A percentile compares a stretch with the other conserved stretches of the same genome.
Conservation (phyloP, 352 stramenopile species). For the Globisporangium okanoganense region DNA sequence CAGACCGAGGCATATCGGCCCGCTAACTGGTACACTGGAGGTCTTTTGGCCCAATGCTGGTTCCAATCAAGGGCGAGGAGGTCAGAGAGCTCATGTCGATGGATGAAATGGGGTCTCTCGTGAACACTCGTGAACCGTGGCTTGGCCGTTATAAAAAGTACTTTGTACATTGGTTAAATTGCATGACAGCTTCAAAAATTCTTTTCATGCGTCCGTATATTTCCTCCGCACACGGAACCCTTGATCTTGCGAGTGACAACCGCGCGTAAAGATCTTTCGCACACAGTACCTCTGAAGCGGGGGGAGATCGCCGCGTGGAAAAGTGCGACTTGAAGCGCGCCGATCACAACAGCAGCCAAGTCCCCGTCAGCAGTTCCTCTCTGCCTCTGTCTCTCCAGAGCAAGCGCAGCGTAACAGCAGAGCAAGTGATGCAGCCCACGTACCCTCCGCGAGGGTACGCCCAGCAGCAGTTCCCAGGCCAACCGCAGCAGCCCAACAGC, state of each 20-base stretch:
- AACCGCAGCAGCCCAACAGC: conserved; percentile 27
- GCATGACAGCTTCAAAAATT: no score
- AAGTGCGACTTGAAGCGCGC: conserved; percentile 8
- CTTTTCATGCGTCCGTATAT: neutral
- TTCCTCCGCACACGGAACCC: neutral
- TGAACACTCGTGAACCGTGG: no score
- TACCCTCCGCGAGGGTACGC: conserved; percentile 35
- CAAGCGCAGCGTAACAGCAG: neutral
- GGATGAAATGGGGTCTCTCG: no score
- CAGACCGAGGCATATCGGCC: no score
- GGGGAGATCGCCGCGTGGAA: conserved; percentile 15
- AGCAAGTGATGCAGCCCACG: conserved; percentile 33
- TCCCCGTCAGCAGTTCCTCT: neutral
- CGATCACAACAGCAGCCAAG: neutral
- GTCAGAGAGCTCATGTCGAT: no score
- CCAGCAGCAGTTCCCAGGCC: conserved; percentile 14
- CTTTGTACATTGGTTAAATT: neutral
- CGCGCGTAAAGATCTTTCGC: conserved; percentile 8
- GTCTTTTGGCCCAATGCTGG: no score
- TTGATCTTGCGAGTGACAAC: neutral
- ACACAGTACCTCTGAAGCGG: neutral
- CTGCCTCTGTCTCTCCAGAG: neutral
- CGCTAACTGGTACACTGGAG: no score
- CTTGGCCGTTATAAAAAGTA: no score
- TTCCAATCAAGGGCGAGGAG: no score